Evolutionary conservation across 768 basidiomycete genomes (phyloP).

Genomic region (Agrocybe praecox): DNA sequence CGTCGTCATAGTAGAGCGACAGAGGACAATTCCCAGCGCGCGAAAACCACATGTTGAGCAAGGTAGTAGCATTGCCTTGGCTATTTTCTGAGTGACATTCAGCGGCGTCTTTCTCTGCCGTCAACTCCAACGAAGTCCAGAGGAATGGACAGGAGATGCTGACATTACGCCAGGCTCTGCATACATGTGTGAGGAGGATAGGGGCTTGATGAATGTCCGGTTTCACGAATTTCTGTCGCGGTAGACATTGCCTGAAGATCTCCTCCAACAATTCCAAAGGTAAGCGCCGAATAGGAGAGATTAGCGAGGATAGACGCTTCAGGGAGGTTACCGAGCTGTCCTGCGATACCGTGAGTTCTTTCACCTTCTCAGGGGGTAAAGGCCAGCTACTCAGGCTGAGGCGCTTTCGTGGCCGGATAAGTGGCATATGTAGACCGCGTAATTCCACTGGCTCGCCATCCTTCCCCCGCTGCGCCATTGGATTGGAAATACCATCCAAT

Average conservation of each 20-base stretch:
- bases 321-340: not conserved
- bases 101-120: not conserved
- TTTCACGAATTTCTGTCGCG: conserved; percentile 13
- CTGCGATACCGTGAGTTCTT: not conserved
- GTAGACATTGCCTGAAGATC: conserved; percentile 24
- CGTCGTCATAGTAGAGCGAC: conserved; percentile 17
- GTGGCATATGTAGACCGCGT: conserved; percentile 5
- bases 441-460: not conserved
- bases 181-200: conserved; percentile 25
- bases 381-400: not conserved
- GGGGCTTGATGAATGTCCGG: conserved; percentile 16
- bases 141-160: conserved; percentile 27
- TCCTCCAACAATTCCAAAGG: conserved; percentile 25
- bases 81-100: not conserved
- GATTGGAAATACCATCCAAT: conserved; percentile 2
- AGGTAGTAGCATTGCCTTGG: not conserved
- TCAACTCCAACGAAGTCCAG: conserved; percentile 26
- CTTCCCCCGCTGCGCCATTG: not conserved
- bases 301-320: conserved; percentile 2
- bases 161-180: conserved; percentile 29
- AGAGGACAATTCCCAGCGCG: conserved; percentile 20
- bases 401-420: not conserved
- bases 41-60: conserved; percentile 19
- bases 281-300: conserved; percentile 22
- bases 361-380: not conserved